Conservation (phyloP, 345 rosid species). For the Boechera divaricarpa region DNA sequence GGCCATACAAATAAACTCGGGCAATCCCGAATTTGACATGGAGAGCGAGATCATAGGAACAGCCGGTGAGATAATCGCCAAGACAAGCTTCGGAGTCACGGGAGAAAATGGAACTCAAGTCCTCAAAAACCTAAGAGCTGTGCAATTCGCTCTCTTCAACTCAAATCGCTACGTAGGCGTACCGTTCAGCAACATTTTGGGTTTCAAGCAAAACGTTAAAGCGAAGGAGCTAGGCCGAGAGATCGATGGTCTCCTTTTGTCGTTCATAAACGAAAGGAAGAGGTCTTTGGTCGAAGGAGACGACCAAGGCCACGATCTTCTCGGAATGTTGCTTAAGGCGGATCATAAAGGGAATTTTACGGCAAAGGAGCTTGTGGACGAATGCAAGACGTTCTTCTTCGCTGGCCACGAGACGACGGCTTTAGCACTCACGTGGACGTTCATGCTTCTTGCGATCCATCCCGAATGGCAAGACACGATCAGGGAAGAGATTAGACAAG, state of each 20-base stretch:
- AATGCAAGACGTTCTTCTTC: conserved; percentile 96
- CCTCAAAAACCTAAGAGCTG: conserved; percentile 66
- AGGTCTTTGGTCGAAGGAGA: conserved; percentile 24
- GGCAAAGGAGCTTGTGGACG: conserved; percentile 71
- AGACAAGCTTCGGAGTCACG: conserved; percentile 80
- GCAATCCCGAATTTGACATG: conserved; percentile 63
- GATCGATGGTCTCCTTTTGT: conserved; percentile 65
- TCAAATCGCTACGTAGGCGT: conserved; percentile 86
- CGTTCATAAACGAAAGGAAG: conserved; percentile 61
- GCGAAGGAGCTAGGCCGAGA: conserved; percentile 70
- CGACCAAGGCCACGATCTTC: conserved; percentile 51
- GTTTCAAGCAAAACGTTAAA: conserved; percentile 57
- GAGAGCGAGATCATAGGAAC: conserved; percentile 69
- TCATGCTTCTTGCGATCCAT: conserved; percentile 75
- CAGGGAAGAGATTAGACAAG: conserved; percentile 77
- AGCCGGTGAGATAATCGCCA: conserved; percentile 88
- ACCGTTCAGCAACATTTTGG: conserved; percentile 64
- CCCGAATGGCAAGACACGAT: conserved; percentile 80
- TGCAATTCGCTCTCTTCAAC: conserved; percentile 76
- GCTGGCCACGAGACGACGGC: conserved; percentile 97
- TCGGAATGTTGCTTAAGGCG: conserved; percentile 60
- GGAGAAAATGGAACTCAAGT: conserved; percentile 62
- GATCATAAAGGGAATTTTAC: conserved; percentile 54
- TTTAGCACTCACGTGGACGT: conserved; percentile 81
- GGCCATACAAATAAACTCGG: conserved; percentile 54